Conservation (phyloP, 441 rosid species). For the Gossypium trilobum region DNA sequence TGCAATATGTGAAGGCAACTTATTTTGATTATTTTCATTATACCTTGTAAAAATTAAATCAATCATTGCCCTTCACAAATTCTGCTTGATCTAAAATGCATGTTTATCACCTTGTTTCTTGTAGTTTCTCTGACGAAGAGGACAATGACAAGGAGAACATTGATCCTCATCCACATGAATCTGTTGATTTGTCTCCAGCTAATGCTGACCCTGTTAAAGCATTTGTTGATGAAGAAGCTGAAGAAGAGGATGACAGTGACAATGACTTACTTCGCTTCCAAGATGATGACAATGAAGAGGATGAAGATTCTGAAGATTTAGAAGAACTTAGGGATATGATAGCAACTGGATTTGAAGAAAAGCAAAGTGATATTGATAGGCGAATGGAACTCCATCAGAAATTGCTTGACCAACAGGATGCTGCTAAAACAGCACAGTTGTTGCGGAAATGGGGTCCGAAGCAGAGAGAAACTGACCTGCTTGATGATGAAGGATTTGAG, state of each 20-base stretch:
- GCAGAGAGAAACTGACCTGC: slow-evolving; percentile 29
- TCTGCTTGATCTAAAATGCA: not conserved
- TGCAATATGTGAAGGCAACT: not conserved
- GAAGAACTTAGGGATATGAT: slow-evolving; percentile 71
- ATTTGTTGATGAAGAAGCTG: slow-evolving; percentile 84
- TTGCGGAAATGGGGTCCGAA: slow-evolving; percentile 52
- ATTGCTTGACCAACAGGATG: slow-evolving; percentile 88
- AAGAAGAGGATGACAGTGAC: slow-evolving; percentile 93
- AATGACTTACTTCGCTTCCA: slow-evolving; percentile 53
- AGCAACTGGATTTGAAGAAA: slow-evolving; percentile 60
- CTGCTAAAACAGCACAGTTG: slow-evolving; percentile 70
- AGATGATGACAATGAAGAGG: slow-evolving; percentile 72
- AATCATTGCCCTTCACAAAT: not conserved
- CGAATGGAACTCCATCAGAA: slow-evolving; percentile 86
- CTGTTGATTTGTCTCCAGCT: slow-evolving; percentile 30
- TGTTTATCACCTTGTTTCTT: slow-evolving; percentile 12
- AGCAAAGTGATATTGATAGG: slow-evolving; percentile 54
- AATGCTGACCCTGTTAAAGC: slow-evolving; percentile 68
- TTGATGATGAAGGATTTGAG: slow-evolving; percentile 41
- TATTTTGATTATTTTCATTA: not conserved
- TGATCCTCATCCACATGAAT: slow-evolving; percentile 27
- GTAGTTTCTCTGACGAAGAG: slow-evolving; percentile 57
- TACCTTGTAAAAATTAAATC: not conserved
- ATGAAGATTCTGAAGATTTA: slow-evolving; percentile 51
- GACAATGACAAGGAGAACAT: slow-evolving; percentile 52